Conservation (phyloP, 2,329 filamentous ascomycete species). For the Cordyceps cateniannulata region DNA sequence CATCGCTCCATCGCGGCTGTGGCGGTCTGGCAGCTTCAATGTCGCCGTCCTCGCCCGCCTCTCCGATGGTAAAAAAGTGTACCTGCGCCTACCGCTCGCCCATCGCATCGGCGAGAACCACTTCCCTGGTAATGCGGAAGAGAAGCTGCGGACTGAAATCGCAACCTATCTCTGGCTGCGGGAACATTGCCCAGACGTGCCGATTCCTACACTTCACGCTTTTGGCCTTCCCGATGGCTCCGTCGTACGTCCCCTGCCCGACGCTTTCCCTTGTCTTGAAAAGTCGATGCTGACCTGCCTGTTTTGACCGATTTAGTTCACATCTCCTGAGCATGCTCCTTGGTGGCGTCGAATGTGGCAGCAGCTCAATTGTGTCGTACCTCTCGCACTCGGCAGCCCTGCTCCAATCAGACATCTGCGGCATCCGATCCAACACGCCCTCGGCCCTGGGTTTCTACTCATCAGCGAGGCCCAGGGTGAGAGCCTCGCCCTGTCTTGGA, state of each 20-base stretch:
- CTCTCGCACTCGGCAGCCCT: not conserved
- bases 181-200: conserved; percentile 20
- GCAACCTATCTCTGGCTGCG: conserved; percentile 24
- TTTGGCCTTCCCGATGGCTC: conserved; percentile 22
- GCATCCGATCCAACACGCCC: not conserved
- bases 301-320: not conserved
- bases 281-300: not conserved
- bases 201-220: conserved; percentile 19
- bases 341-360: not conserved
- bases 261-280: not conserved
- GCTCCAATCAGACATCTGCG: not conserved
- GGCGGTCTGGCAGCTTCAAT: not conserved
- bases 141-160: conserved; percentile 24
- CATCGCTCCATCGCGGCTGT: not conserved
- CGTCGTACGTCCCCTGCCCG: conserved; percentile 2
- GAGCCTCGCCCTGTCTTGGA: not conserved
- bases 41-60: not conserved
- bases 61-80: not conserved
- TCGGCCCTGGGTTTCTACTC: not conserved
- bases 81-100: not conserved
- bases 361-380: not conserved
- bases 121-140: conserved; percentile 19
- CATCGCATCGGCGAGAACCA: not conserved
- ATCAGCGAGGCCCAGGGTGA: not conserved
- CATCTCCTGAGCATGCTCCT: not conserved